Base-by-base conservation (phyloP, 2,329 filamentous ascomycete genomes). In the Colletotrichum caudatum region DNA sequence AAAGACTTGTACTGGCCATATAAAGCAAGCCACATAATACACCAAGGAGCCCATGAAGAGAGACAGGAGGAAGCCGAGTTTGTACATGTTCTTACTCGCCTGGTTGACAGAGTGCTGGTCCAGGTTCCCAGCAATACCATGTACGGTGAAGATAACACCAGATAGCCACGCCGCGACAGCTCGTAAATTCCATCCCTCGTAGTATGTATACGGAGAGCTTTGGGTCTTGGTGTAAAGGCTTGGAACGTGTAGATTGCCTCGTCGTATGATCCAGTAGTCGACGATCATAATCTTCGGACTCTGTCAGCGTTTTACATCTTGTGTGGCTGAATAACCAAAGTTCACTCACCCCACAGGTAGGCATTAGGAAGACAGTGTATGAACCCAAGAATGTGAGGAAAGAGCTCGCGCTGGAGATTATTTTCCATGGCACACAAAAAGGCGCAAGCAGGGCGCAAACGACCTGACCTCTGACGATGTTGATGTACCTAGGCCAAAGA, bases 231-330 rank as follows among this genome's bases (percentile, higher is more conserved):
- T 74, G 66, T 78, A 81, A 29, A 79, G 69, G 16, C 78, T 78
- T 3, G 77, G 74, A 2, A 81, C 71, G 56, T 79, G 73, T 9
- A 81, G 71, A 54, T 84, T 84, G 7, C 80, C 79, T 8, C 69
- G 76, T 23, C 78, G 75, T 2, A 80, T 73, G 50, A 78, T 51
- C 62, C 76, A 77, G 73, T 81, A 82, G 69, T 82, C 81, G 23
- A 79, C 76, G 14, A 81, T 74, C 74, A 81, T 80, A 16, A 78
- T 76, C 9, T 77, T 78, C 48, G 77, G 78, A 7, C 5, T 12
- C 39, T 41, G 20, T 54, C 5, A 59, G 54, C 54, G 5, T 4
- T 53, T 3, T 29, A 3, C 3, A 51, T n/a, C 5, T 18, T 8
- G 5, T 29, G 29, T 29, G 26, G 12, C 1, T 3, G 7, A 33